Percentiles rank a stretch among this genome's conserved stretches.
Evolutionary conservation across 2,329 filamentous ascomycete genomes (phyloP).

Genomic region (Lachnellula hyalina): DNA sequence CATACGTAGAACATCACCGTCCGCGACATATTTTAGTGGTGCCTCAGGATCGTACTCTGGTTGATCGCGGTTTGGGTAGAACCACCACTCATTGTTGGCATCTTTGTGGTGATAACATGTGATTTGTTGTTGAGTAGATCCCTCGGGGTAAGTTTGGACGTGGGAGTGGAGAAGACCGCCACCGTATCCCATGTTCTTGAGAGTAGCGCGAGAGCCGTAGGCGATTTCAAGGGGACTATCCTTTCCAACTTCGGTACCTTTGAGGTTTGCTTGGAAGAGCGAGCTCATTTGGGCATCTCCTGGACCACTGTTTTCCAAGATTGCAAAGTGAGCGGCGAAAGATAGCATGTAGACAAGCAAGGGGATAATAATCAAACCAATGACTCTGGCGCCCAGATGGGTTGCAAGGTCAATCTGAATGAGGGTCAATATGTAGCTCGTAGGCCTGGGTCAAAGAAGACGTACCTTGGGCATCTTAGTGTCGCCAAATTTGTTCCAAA

Average conservation of each 20-base stretch:
- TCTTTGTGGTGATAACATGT: slow-evolving; percentile 99
- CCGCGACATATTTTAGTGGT: slow-evolving; percentile 68
- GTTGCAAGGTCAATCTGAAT: slow-evolving; percentile 58
- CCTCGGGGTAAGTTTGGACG: slow-evolving; percentile 92
- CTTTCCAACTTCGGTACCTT: slow-evolving; percentile 87
- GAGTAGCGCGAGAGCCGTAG: slow-evolving; percentile 78
- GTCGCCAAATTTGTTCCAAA: slow-evolving; percentile 98
- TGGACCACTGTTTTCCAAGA: slow-evolving; percentile 88
- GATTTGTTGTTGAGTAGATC: slow-evolving; percentile 89
- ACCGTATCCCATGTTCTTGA: slow-evolving; percentile 99
- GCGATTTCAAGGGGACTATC: slow-evolving; percentile 92
- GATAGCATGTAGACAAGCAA: slow-evolving; percentile 91
- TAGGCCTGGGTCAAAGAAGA: slow-evolving; percentile 8
- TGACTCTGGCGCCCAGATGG: slow-evolving; percentile 73
- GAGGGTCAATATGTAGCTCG: slow-evolving; percentile 19
- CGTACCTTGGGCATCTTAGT: slow-evolving; percentile 79
- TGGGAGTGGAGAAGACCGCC: slow-evolving; percentile 95
- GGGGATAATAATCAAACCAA: slow-evolving; percentile 84
- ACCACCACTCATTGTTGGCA: slow-evolving; percentile 99
- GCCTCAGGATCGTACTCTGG: slow-evolving; percentile 65
- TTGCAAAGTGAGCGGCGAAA: slow-evolving; percentile 90
- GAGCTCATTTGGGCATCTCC: slow-evolving; percentile 99
- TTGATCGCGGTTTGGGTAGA: slow-evolving; percentile 85
- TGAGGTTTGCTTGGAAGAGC: slow-evolving; percentile 94
- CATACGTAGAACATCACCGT: slow-evolving; percentile 75